Percentiles rank a stretch among this genome's conserved stretches.
These are phyloP conservation scores for Globisporangium nagaii DNA, from an alignment of 352 stramenopile species.

Conservation along the genomic window DNA sequence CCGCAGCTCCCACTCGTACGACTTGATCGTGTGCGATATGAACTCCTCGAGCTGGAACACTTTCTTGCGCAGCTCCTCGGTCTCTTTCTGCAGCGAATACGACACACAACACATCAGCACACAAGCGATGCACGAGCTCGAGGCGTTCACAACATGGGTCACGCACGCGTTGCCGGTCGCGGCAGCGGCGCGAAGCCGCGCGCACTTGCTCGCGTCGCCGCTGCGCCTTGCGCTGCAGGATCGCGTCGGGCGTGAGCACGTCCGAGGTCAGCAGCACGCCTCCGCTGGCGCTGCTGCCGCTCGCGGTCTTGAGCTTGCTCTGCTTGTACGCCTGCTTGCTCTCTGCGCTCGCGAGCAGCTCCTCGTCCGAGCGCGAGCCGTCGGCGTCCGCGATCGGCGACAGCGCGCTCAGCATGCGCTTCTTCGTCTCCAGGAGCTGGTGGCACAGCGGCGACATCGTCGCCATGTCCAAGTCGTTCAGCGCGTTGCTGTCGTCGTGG, in stretches of 20 bases:
- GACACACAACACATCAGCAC: background rate
- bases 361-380: conserved; percentile 36
- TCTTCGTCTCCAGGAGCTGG: conserved; percentile 38
- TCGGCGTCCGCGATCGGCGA: conserved; percentile 24
- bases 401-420: conserved; percentile 34
- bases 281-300: conserved; percentile 10
- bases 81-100: conserved; percentile 30
- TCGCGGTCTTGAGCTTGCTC: conserved; percentile 8
- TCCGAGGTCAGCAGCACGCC: background rate
- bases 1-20: conserved; percentile 45
- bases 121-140: background rate
- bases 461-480: conserved; percentile 13
- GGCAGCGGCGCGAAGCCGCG: conserved; percentile 46
- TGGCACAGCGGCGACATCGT: conserved; percentile 27
- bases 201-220: conserved; percentile 58
- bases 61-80: conserved; percentile 59
- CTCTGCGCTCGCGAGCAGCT: conserved; percentile 13
- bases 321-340: conserved; percentile 15
- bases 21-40: conserved; percentile 49
- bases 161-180: conserved; percentile 46
- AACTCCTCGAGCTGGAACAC: conserved; percentile 69
- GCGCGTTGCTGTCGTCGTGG: background rate
- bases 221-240: conserved; percentile 56
- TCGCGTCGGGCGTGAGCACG: conserved; percentile 36
- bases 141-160: background rate